Evolutionary conservation across 495 filamentous ascomycete species (phyloP), one percentile per base, ranked within the genome.

Genomic region (Penicillium ochrochloron): DNA sequence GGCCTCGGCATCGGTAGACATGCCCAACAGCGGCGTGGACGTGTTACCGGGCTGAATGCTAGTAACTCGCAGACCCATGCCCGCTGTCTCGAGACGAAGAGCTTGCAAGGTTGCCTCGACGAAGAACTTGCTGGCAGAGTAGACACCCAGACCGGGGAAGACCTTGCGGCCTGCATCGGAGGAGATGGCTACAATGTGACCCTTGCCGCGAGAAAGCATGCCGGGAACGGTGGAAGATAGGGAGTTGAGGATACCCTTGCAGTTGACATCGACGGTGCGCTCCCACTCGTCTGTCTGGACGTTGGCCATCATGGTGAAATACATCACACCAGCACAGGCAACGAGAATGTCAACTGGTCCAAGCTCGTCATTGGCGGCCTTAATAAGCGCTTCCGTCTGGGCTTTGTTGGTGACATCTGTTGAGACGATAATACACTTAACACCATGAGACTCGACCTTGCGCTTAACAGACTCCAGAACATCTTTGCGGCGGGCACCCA

Each of bases 231-330:
- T 84, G 37, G 84, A 79, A 1, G 85, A 79, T 2, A 90, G 71
- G 60, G 83, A 84, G 75, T 91, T 79, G n/a, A 91, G 72, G 12
- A 91, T 77, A 60, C 88, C 88, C 71, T 90, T 90, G 83, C 88
- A 90, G 73, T 90, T 90, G 35, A 90, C 86, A 60, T 90, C 88
- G 19, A 89, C 86, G 3, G 87, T 90, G 42, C 84, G 84, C 59
- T 90, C 86, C 88, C 88, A 91, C 60, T 91, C 84, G 5, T 89
- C 86, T 7, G 70, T 82, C 60, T 88, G 79, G 27, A 73, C 78
- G 68, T 91, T 90, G 5, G 85, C 82, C 88, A 91, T 90, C 84
- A 90, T 85, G 17, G 87, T 90, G 74, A 85, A 91, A 73, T 91
- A 91, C 88, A 91, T 91, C 60, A 91, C 88, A 15, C 88, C 88